phyloP scores from a whole-genome alignment of 2,329 filamentous ascomycete genomes.

The Botrytis galanthina region DNA sequence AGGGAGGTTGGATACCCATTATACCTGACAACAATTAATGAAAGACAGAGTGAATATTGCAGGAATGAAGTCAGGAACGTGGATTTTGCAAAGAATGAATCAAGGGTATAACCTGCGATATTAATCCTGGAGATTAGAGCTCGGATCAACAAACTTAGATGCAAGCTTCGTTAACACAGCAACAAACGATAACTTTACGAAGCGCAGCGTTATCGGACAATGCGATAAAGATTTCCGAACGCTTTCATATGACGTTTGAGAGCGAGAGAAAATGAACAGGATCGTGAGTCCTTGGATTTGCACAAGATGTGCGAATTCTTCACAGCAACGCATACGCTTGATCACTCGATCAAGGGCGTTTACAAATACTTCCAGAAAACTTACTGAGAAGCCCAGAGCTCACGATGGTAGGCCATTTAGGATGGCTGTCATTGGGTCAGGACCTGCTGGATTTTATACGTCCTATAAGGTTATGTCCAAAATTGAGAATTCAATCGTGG shows the following conservation, averaged over 20 bases:
- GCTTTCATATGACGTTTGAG: slow-evolving; percentile 23
- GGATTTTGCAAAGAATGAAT: slow-evolving; percentile 25
- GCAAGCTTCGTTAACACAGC: slow-evolving; percentile 36
- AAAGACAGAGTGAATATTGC: slow-evolving; percentile 13
- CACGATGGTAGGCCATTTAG: slow-evolving; percentile 57
- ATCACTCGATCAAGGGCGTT: slow-evolving; percentile 1
- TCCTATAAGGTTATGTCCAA: slow-evolving; percentile 80
- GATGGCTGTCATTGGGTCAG: slow-evolving; percentile 87
- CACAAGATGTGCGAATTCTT: slow-evolving; percentile 30
- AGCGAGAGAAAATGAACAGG: slow-evolving; percentile 30
- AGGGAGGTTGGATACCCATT: slow-evolving; percentile 62
- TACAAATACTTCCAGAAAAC: slow-evolving; percentile 23
- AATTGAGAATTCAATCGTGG: slow-evolving; percentile 68
- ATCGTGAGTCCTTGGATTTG: slow-evolving; percentile 31
- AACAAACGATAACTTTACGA: slow-evolving; percentile 30
- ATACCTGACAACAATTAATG: slow-evolving; percentile 35
- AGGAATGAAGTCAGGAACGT: slow-evolving; percentile 29
- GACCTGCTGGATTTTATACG: slow-evolving; percentile 94
- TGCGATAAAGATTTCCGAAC: slow-evolving; percentile 28
- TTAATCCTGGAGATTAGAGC: neutral
- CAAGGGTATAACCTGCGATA: slow-evolving; percentile 22
- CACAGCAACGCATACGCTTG: slow-evolving; percentile 12
- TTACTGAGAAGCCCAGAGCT: slow-evolving; percentile 30
- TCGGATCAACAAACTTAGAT: slow-evolving; percentile 16
- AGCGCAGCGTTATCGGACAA: slow-evolving; percentile 16